These are phyloP conservation scores for Colletotrichum spinosum DNA, from an alignment of 2,329 filamentous ascomycete genomes.

Conservation along the genomic window DNA sequence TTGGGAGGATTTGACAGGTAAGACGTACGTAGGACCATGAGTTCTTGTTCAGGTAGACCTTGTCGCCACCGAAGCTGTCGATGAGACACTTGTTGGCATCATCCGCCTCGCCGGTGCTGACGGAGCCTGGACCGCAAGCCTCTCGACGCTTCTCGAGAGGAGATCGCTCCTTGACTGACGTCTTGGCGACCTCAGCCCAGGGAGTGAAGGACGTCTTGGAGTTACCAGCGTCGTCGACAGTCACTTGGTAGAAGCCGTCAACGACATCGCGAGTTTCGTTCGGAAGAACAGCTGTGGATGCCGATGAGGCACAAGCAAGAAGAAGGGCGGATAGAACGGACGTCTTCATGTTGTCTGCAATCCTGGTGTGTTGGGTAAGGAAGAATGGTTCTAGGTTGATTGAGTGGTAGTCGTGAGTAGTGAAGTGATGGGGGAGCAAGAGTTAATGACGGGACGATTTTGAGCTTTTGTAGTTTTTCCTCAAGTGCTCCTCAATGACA, in stretches of 20 bases:
- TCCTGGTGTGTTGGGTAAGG: background rate
- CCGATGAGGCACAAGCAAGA: too few relatives aligned
- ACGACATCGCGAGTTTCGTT: slow-evolving; percentile 5
- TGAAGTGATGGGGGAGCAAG: too few relatives aligned
- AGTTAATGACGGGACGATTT: too few relatives aligned
- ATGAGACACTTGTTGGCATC: slow-evolving; percentile 5
- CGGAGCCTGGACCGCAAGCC: background rate
- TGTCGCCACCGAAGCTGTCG: background rate
- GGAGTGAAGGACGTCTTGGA: background rate
- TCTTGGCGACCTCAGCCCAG: background rate
- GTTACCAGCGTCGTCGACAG: slow-evolving; percentile 2
- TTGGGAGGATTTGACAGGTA: too few relatives aligned
- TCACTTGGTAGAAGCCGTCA: background rate
- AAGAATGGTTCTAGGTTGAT: too few relatives aligned
- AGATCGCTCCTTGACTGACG: background rate
- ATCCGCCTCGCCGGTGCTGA: slow-evolving; percentile 1
- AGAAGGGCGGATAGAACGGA: too few relatives aligned
- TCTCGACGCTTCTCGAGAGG: slow-evolving; percentile 11
- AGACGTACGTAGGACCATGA: background rate
- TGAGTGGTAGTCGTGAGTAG: too few relatives aligned
- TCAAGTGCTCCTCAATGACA: too few relatives aligned
- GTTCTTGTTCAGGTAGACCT: background rate
- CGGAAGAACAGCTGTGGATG: background rate
- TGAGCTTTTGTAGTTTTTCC: too few relatives aligned
- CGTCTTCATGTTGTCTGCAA: too few relatives aligned